Evolutionary conservation across 768 basidiomycete genomes (phyloP).

Genomic region (Tulasnella sp.): DNA sequence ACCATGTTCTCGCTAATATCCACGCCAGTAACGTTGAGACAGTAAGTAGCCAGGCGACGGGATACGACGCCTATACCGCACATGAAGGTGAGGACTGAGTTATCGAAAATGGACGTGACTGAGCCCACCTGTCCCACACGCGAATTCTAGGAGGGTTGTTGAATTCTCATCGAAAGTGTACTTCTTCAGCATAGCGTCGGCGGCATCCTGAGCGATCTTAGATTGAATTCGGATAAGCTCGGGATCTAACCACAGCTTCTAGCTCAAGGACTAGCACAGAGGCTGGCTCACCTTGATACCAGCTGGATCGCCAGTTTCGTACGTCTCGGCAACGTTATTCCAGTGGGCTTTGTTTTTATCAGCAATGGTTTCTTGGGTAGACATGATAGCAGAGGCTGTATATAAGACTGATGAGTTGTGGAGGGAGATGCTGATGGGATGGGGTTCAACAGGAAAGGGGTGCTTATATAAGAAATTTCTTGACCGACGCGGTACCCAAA

Average conservation of each 20-base stretch:
- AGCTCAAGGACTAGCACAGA: background rate
- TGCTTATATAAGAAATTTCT: conserved; percentile 15
- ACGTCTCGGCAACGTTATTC: conserved; percentile 9
- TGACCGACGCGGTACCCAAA: conserved; percentile 12
- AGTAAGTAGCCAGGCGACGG: conserved; percentile 60
- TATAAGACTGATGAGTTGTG: background rate
- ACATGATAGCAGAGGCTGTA: background rate
- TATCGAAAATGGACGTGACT: background rate
- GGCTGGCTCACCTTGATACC: background rate
- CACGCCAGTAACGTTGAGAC: conserved; percentile 67
- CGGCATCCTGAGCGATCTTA: conserved; percentile 40
- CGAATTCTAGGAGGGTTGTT: conserved; percentile 71
- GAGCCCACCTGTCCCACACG: conserved; percentile 68
- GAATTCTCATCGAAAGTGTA: conserved; percentile 58
- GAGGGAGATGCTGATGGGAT: background rate
- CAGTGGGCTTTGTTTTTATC: background rate
- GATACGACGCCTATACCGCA: conserved; percentile 60
- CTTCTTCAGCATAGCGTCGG: conserved; percentile 42
- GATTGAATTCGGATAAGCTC: background rate
- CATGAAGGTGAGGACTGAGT: background rate
- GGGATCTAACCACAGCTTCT: background rate
- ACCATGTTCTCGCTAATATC: conserved; percentile 77
- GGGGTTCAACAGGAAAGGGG: background rate
- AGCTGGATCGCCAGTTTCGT: background rate
- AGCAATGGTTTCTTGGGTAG: conserved; percentile 10